Evolutionary conservation across 192 early-diverging fungal genomes (phyloP).

Genomic region (Allomyces macrogynus): DNA sequence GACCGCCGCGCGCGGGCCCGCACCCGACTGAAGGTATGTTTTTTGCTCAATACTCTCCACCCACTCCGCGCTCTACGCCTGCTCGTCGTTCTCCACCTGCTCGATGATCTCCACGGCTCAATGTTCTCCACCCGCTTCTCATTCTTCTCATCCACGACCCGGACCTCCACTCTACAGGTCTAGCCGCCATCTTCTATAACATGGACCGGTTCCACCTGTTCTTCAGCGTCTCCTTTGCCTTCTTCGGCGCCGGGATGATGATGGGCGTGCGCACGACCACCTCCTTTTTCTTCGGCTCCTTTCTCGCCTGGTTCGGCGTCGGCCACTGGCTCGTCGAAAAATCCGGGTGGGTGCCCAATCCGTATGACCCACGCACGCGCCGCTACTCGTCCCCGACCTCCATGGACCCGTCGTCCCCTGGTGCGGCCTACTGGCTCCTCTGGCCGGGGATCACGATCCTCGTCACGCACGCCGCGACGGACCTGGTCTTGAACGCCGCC

Average conservation of each 20-base stretch:
- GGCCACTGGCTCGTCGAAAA: background rate
- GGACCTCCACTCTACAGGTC: too few species aligned
- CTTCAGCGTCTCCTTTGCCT: background rate
- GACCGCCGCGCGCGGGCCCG: background rate
- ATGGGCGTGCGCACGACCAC: background rate
- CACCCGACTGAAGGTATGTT: background rate
- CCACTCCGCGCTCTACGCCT: too few species aligned
- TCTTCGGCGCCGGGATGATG: background rate
- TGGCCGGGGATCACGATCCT: background rate
- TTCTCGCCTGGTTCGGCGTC: background rate
- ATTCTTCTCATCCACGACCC: too few species aligned
- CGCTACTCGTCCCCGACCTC: background rate
- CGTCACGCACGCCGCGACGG: background rate
- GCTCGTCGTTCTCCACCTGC: too few species aligned
- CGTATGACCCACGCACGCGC: background rate
- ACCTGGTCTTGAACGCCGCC: background rate
- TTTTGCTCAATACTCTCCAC: too few species aligned
- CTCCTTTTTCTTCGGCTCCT: background rate
- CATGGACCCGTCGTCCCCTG: background rate
- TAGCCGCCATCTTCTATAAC: background rate
- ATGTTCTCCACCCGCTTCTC: too few species aligned
- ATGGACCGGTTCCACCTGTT: background rate
- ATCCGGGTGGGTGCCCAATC: background rate
- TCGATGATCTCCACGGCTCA: too few species aligned
- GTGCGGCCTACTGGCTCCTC: background rate